A percentile compares a stretch with the other conserved stretches of the same genome.
Evolutionary conservation across 768 basidiomycete species (phyloP).

Genomic region (Gloeopeniophorella convolvens): DNA sequence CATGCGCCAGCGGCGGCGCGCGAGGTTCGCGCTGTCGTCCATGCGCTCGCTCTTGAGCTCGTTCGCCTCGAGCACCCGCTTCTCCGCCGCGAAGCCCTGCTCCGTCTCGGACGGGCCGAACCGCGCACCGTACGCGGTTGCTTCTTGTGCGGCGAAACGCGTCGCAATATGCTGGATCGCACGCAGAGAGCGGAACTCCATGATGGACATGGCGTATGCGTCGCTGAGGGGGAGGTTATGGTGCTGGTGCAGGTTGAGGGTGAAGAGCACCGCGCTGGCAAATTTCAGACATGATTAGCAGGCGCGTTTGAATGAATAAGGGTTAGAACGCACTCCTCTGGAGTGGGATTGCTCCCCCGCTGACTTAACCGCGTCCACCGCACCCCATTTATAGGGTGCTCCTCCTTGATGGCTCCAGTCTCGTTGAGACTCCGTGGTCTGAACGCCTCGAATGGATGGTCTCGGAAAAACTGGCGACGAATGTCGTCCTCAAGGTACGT

Average conservation of each 20-base stretch:
- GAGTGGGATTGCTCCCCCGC: slow-evolving; percentile 70
- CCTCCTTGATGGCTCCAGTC: slow-evolving; percentile 46
- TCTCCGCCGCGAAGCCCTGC: slow-evolving; percentile 54
- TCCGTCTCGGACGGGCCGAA: slow-evolving; percentile 59
- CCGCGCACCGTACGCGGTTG: slow-evolving; percentile 62
- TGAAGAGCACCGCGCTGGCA: slow-evolving; percentile 68
- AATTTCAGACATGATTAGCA: slow-evolving; percentile 13
- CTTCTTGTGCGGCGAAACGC: slow-evolving; percentile 73
- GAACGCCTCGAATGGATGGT: slow-evolving; percentile 96
- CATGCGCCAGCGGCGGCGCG: slow-evolving; percentile 74
- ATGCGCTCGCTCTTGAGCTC: slow-evolving; percentile 49
- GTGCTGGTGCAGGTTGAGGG: slow-evolving; percentile 66
- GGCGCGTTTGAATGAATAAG: not conserved
- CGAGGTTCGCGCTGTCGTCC: slow-evolving; percentile 50
- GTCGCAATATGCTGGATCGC: slow-evolving; percentile 77
- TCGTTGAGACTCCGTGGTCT: slow-evolving; percentile 75
- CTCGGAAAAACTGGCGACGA: slow-evolving; percentile 85
- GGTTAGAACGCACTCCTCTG: slow-evolving; percentile 74
- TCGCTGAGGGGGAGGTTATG: slow-evolving; percentile 60
- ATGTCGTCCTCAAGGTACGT: slow-evolving; percentile 80
- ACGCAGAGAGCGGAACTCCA: slow-evolving; percentile 84
- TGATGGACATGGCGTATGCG: slow-evolving; percentile 74
- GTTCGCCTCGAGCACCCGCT: slow-evolving; percentile 52
- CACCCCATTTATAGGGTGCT: slow-evolving; percentile 49
- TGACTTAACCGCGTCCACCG: slow-evolving; percentile 80